Evolutionary conservation across 164 flowering plant genomes (phyloP), one percentile per base, ranked within the genome.

Genomic region (Magnolia sinica): DNA sequence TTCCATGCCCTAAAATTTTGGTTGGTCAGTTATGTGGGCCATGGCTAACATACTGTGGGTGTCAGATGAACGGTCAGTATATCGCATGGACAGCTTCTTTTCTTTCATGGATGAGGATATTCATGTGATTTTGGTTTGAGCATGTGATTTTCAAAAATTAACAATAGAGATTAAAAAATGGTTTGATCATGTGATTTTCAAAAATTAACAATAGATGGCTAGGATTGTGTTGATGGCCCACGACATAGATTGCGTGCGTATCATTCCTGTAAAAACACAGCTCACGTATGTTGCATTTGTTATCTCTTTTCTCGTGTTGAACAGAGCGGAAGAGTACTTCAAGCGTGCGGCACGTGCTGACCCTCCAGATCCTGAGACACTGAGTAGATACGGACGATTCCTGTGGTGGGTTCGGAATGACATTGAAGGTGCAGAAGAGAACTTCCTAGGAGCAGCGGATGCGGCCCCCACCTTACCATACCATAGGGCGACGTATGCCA

Each of bases 301-400:
- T 29, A 1, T 16, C 29, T 10, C n/a, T 14, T 68, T 5, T 68
- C 18, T 68, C 1, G 49, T 7, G 29, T 71, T 27, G 67, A 82
- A 76, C 93, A 96, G 99, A 82, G 98, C 99, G 19, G 99, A 93
- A 45, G 92, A 90, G 50, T 93, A 90, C 82, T 96, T 96, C 83
- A 89, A 91, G 86, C 81, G 85, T 59, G 98, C 99, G 19, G 71
- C 78, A 2, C 45, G 29, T 20, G 83, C 86, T 71, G 86, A 87
- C 68, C 92, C 93, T 16, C 75, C 85, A 18, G 98, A 96, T 77
- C 94, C 97, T 1, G 97, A 91, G 81, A 88, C 94, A 3, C 71
- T 81, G 74, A 87, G 79, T 83, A 86, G 88, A 68, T 96, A 90
- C 68, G 99, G 97, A 0, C 79, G 37, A 52, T 96, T 94, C 83